A percentile compares a stretch with the other conserved stretches of the same genome.
Conservation (phyloP, 176 grass and related monocot genomes). For the Rhynchospora breviuscula region DNA sequence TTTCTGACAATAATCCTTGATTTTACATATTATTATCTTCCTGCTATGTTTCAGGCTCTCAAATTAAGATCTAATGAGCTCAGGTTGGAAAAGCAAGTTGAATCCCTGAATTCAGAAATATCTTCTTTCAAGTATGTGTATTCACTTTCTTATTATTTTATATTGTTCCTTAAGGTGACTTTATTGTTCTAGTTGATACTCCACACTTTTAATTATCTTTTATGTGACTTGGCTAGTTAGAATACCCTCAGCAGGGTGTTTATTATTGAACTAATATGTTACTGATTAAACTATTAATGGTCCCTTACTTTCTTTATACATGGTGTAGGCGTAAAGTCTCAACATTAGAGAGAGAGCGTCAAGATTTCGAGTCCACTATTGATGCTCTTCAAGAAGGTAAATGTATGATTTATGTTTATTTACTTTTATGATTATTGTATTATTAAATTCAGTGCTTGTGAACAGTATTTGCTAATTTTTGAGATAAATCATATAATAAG, state of each 20-base stretch:
- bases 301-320: slow-evolving; percentile 20
- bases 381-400: slow-evolving; percentile 96
- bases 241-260: background rate
- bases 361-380: slow-evolving; percentile 92
- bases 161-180: background rate
- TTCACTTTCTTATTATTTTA: background rate
- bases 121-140: slow-evolving; percentile 60
- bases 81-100: slow-evolving; percentile 88
- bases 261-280: slow-evolving; percentile 19
- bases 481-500: background rate
- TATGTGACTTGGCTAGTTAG: background rate
- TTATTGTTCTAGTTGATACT: slow-evolving; percentile 5
- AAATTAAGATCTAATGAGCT: slow-evolving; percentile 95
- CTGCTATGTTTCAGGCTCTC: slow-evolving; percentile 56
- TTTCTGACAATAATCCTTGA: background rate
- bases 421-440: background rate
- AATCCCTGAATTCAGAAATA: slow-evolving; percentile 72
- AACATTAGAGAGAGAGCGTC: slow-evolving; percentile 76
- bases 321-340: slow-evolving; percentile 80
- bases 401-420: background rate
- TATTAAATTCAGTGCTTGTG: slow-evolving; percentile 7
- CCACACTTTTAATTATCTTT: background rate
- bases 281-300: background rate
- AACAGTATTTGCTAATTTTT: background rate
- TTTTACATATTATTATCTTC: slow-evolving; percentile 2